These are phyloP conservation scores for Gyrodon lividus DNA, from an alignment of 768 basidiomycete genomes.

Conservation along the genomic window DNA sequence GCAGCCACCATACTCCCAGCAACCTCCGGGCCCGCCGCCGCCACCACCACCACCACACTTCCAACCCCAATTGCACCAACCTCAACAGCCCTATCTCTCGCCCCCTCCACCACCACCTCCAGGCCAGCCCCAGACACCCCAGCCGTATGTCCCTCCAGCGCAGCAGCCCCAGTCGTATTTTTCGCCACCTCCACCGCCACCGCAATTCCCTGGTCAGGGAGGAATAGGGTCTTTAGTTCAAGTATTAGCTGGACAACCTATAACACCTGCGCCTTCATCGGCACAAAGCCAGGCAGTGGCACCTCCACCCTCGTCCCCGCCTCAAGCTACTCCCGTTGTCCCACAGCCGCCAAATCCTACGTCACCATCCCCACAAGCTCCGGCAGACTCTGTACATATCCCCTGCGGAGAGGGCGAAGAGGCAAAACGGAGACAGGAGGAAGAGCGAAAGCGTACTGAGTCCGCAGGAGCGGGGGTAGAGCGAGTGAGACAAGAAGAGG, in stretches of 20 bases:
- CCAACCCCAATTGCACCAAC: constrained; percentile 1
- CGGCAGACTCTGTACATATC: neutral
- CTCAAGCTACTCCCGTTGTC: constrained; percentile 10
- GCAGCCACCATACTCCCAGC: constrained; percentile 2
- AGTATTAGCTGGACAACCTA: constrained; percentile 1
- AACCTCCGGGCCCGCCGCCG: constrained; percentile 9
- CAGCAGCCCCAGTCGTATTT: constrained; percentile 22
- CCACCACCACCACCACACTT: neutral
- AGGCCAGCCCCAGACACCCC: constrained; percentile 13
- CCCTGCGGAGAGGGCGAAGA: constrained; percentile 29
- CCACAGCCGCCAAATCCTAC: constrained; percentile 18
- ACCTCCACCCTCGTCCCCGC: constrained; percentile 5
- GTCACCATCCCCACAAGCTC: constrained; percentile 16
- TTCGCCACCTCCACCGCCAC: constrained; percentile 19
- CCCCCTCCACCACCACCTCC: constrained; percentile 17
- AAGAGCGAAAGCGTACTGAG: neutral
- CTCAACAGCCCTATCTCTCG: constrained; percentile 14
- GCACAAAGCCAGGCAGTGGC: constrained; percentile 2
- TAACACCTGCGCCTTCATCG: neutral
- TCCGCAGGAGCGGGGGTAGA: neutral
- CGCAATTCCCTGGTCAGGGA: constrained; percentile 9
- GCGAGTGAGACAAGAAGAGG: constrained; percentile 10
- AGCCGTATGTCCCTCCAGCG: constrained; percentile 13
- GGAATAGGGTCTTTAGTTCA: neutral
- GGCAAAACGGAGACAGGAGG: constrained; percentile 43